phyloP scores from a whole-genome alignment of 2,329 filamentous ascomycete species.

The Monosporascus sp. region DNA sequence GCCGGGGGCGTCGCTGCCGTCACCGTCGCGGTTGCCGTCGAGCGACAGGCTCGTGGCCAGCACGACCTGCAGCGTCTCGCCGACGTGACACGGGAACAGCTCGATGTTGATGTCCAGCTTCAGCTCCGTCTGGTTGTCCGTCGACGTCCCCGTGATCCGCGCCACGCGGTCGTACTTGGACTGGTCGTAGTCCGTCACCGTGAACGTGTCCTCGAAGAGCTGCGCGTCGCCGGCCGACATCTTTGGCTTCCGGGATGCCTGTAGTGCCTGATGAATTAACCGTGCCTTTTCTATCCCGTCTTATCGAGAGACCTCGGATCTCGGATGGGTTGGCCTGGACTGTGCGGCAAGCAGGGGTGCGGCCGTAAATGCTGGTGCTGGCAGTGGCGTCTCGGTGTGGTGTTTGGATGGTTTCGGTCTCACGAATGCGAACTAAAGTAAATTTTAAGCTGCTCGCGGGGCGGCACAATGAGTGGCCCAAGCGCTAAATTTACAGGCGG shows the following conservation, averaged over 20 bases:
- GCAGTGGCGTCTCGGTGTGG: not conserved
- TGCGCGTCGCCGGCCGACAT: conserved; percentile 74
- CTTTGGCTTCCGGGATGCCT: conserved; percentile 3
- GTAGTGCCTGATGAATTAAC: not conserved
- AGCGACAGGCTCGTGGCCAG: conserved; percentile 81
- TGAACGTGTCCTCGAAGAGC: conserved; percentile 91
- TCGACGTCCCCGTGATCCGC: conserved; percentile 71
- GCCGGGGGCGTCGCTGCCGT: conserved; percentile 26
- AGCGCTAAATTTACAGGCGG: conserved; percentile 21
- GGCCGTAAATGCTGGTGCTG: not conserved
- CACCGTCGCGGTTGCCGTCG: conserved; percentile 75
- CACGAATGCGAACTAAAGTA: not conserved
- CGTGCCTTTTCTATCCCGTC: not conserved
- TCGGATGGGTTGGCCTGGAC: not conserved
- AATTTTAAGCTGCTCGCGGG: not conserved
- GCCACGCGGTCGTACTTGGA: conserved; percentile 94
- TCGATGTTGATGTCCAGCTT: conserved; percentile 92
- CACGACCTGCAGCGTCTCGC: conserved; percentile 74
- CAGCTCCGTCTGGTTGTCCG: conserved; percentile 69
- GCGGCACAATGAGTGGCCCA: conserved; percentile 5
- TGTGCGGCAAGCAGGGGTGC: not conserved
- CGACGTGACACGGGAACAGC: conserved; percentile 70
- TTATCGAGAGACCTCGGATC: not conserved
- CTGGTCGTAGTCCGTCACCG: conserved; percentile 69
- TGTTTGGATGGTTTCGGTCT: not conserved